Percentiles rank a stretch among this genome's conserved stretches.
Conservation (phyloP, 768 basidiomycete species). For the Coprinopsis marcescibilis region DNA sequence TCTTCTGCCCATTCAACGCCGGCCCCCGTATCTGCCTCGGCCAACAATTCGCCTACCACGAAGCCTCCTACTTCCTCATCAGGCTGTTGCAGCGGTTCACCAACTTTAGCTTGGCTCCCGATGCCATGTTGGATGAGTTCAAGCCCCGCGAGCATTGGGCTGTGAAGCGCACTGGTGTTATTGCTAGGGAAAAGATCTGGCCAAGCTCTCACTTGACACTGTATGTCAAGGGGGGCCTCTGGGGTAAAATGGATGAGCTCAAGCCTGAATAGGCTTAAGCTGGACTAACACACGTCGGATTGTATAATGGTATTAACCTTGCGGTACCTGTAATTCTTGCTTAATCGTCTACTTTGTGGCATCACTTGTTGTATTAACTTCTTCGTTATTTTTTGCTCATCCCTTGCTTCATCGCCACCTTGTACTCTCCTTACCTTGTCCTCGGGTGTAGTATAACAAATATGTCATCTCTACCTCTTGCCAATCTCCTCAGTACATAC, state of each 20-base stretch:
- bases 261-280: background rate
- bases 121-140: slow-evolving; percentile 35
- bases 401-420: too few relatives aligned
- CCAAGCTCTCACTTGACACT: slow-evolving; percentile 35
- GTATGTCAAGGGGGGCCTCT: slow-evolving; percentile 38
- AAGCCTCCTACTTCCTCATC: slow-evolving; percentile 50
- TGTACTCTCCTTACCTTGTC: too few relatives aligned
- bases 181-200: slow-evolving; percentile 38
- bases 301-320: background rate
- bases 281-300: background rate
- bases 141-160: slow-evolving; percentile 40
- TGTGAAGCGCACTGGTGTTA: slow-evolving; percentile 26
- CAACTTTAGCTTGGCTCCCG: slow-evolving; percentile 34
- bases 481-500: too few relatives aligned
- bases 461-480: too few relatives aligned
- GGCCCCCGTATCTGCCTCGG: slow-evolving; percentile 48
- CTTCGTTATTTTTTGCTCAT: too few relatives aligned
- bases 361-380: too few relatives aligned
- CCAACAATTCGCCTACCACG: slow-evolving; percentile 52
- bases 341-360: too few relatives aligned
- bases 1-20: slow-evolving; percentile 50
- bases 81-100: slow-evolving; percentile 46
- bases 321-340: too few relatives aligned
- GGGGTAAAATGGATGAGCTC: slow-evolving; percentile 30
- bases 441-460: too few relatives aligned